Percentiles rank a stretch among this genome's conserved stretches.
These are phyloP conservation scores for Trichoderma aggressivum DNA, from an alignment of 2,329 filamentous ascomycete species.

Conservation along the genomic window DNA sequence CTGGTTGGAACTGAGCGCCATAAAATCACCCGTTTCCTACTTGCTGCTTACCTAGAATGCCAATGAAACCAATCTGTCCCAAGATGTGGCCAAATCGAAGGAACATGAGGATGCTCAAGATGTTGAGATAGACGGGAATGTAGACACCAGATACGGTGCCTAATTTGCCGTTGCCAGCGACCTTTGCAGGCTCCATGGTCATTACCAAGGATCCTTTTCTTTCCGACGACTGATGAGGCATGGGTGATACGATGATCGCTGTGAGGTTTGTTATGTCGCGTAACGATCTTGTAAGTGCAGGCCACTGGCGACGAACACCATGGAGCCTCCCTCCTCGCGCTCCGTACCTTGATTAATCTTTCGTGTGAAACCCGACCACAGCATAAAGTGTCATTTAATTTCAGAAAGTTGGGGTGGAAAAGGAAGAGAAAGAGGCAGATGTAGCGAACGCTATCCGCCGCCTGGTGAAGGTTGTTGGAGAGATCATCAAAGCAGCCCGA, in stretches of 20 bases:
- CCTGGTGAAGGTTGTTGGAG: neutral
- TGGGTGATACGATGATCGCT: neutral
- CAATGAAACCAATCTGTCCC: conserved; percentile 73
- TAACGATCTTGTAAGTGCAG: neutral
- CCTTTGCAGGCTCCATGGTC: conserved; percentile 36
- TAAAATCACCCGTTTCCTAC: neutral
- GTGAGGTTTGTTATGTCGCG: neutral
- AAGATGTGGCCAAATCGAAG: conserved; percentile 82
- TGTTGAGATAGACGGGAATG: conserved; percentile 84
- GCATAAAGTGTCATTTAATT: neutral
- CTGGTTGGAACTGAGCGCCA: neutral
- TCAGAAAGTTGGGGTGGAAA: neutral
- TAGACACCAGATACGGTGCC: conserved; percentile 77
- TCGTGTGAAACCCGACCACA: neutral
- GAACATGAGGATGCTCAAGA: conserved; percentile 90
- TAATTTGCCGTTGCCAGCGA: conserved; percentile 54
- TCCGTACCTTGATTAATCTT: neutral
- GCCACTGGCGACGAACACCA: neutral
- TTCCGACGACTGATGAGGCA: conserved; percentile 21
- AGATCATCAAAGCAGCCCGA: neutral
- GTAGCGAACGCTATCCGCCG: neutral
- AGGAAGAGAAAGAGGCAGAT: neutral
- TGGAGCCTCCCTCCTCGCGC: neutral
- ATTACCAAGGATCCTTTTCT: conserved; percentile 19
- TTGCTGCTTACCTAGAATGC: conserved; percentile 65